Evolutionary conservation across 176 grass and related monocot species (phyloP).

Genomic region (Triticum urartu): DNA sequence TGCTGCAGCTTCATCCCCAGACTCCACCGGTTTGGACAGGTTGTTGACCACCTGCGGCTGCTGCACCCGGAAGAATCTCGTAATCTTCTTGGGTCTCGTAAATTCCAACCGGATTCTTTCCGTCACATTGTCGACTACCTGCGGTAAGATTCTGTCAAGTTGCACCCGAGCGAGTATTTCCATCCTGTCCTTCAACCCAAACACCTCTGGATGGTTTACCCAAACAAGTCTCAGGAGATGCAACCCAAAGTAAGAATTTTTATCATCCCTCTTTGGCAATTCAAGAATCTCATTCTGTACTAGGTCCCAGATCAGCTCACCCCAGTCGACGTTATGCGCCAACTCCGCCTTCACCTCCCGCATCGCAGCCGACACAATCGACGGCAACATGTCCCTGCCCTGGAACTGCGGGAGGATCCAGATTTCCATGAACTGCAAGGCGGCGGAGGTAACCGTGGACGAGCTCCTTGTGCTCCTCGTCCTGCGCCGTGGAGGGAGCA

Average conservation of each 20-base stretch:
- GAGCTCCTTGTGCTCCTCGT: conserved; percentile 16
- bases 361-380: conserved; percentile 37
- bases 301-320: conserved; percentile 71
- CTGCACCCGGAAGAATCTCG: background rate
- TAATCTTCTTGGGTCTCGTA: background rate
- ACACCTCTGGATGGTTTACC: conserved; percentile 45
- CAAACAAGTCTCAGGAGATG: conserved; percentile 72
- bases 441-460: conserved; percentile 22
- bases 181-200: conserved; percentile 24
- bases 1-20: background rate
- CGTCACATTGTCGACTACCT: background rate
- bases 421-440: conserved; percentile 55
- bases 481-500: conserved; percentile 4
- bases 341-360: conserved; percentile 56
- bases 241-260: conserved; percentile 60
- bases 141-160: conserved; percentile 24
- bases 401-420: conserved; percentile 51
- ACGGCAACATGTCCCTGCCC: conserved; percentile 63
- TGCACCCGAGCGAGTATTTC: conserved; percentile 17
- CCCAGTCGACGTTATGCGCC: conserved; percentile 77
- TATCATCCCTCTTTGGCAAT: conserved; percentile 40
- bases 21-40: background rate
- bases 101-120: background rate
- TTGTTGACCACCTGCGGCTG: background rate
- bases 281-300: conserved; percentile 81